Evolutionary conservation across 352 stramenopile species (phyloP).

Genomic region (Phytophthora citrophthora): DNA sequence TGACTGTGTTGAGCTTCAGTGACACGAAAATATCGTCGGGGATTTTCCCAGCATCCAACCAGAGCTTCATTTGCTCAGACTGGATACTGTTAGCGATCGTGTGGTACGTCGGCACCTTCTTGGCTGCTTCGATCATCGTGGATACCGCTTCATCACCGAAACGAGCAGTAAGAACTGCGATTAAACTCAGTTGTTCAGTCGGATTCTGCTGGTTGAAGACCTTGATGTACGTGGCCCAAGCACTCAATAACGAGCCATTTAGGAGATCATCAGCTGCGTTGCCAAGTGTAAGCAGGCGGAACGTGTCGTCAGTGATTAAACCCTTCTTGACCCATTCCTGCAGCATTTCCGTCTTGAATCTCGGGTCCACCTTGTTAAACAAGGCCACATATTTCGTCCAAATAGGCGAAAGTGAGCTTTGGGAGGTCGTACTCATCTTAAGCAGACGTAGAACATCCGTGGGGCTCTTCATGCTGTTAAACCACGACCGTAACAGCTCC

Average conservation of each 20-base stretch:
- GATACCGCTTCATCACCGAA: constrained; percentile 19
- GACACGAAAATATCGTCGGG: constrained; percentile 15
- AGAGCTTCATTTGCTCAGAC: constrained; percentile 7
- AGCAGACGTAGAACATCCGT: constrained; percentile 10
- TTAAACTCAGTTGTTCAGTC: constrained; percentile 6
- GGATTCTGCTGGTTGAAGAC: constrained; percentile 23
- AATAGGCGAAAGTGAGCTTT: constrained; percentile 9
- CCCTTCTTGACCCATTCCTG: constrained; percentile 13
- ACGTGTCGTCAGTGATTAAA: constrained; percentile 10
- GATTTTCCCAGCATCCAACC: constrained; percentile 1
- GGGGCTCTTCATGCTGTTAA: constrained; percentile 12
- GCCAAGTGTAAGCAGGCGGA: constrained; percentile 11
- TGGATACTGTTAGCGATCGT: constrained; percentile 1
- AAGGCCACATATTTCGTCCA: constrained; percentile 12
- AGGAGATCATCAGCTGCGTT: constrained; percentile 14
- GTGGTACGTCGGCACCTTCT: not conserved
- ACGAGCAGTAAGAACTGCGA: constrained; percentile 10
- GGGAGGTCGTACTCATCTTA: not conserved
- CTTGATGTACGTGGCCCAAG: constrained; percentile 20
- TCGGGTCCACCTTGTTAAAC: constrained; percentile 18
- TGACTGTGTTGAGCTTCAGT: constrained; percentile 14
- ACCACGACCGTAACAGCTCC: constrained; percentile 14
- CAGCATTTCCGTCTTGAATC: constrained; percentile 10
- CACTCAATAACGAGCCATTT: not conserved
- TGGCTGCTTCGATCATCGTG: constrained; percentile 22